Base-by-base conservation (phyloP, 169 alveolate species). In the Perkinsus olseni region DNA sequence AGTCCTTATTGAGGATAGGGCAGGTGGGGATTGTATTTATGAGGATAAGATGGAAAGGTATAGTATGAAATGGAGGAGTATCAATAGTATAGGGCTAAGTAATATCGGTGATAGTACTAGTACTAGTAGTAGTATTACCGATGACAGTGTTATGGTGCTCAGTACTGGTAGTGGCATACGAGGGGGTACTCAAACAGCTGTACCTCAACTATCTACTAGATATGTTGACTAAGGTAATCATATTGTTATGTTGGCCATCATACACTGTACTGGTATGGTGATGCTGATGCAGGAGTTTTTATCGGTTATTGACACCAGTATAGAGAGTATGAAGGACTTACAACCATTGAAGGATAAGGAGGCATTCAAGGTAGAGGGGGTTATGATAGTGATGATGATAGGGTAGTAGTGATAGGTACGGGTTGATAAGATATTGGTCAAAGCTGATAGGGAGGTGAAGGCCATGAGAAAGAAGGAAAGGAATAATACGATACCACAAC, bases 21-120 rank as follows among this genome's bases (percentile, higher is more conserved):
- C 93, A 20, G 93, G 93, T 24, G 93, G 94, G 94, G 93, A 94
- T 51, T 74, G 45, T 10, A n/a, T 94, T 13, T 93, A 94, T 74
- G 95, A 94, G 40, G 31, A 93, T n/a, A 93, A 94, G 38, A 74
- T 94, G 0, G 95, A 93, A 37, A 92, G 93, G 90, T 92, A 93
- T 37, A 92, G 93, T 90, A 93, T 94, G 21, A 93, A 94, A 38
- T 92, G 93, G 50, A 94, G 94, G 39, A 94, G 91, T 48, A 94
- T 93, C 39, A 94, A 94, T 92, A 91, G 93, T 24, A 48, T 93
- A n/a, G 93, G 93, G 39, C 40, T 94, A 39, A 92, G 93, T 1
- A 91, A 48, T 92, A 74, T 94, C 74, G 91, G 93, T 94, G 37
- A 36, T 40, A 40, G 21, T 40, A 40, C 50, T n/a, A n/a, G n/a